Base-by-base conservation (phyloP, 148 eudicot genomes). In the Rhododendron mucronatum region DNA sequence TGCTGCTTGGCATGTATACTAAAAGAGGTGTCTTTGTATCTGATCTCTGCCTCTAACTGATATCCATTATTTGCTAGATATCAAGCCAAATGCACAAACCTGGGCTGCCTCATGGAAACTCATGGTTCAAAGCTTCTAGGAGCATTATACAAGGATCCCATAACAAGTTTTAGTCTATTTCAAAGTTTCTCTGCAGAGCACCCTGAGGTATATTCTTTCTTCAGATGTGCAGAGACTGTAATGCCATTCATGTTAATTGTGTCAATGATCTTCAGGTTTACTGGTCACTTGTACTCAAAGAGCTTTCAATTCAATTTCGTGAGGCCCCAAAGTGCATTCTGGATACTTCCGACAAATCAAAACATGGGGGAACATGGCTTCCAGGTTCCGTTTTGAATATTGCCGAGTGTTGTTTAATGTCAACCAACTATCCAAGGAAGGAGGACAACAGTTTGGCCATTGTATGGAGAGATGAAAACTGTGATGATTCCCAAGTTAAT, bases 281-380 rank as follows among this genome's bases (percentile, higher is more conserved):
- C 85, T 95, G 97, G 98, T 88, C 94, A 26, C 63, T 97, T 84
- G 83, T 93, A 53, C 87, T 97, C 69, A 91, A 93, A 86, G 93
- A 95, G 82, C 89, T 94, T 39, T 90, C 99, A 8, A 50, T 95
- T 85, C 87, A 89, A 84, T 97, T 94, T 79, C 92, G 82, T 47
- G 78, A 89, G 82, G 81, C 91, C 28, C 99, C 99, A 63, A 91
- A 87, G 76, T 91, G 94, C 85, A 91, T 95, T 51, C 88, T 97
- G 73, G 98, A 96, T 84, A 88, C 91, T 28, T 88, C 94, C 8
- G 90, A 92, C 87, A 86, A 86, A 86, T 90, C 96, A 7, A 95
- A 91, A 89, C 95, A 82, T 16, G 94, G 96, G 48, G 99, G 98
- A 84, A 89, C 93, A 45, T 97, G 99, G 99, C 89, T 97, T 85